These are phyloP conservation scores for Neurospora crassa DNA, from an alignment of 2,329 filamentous ascomycete genomes.

Conservation along the genomic window DNA sequence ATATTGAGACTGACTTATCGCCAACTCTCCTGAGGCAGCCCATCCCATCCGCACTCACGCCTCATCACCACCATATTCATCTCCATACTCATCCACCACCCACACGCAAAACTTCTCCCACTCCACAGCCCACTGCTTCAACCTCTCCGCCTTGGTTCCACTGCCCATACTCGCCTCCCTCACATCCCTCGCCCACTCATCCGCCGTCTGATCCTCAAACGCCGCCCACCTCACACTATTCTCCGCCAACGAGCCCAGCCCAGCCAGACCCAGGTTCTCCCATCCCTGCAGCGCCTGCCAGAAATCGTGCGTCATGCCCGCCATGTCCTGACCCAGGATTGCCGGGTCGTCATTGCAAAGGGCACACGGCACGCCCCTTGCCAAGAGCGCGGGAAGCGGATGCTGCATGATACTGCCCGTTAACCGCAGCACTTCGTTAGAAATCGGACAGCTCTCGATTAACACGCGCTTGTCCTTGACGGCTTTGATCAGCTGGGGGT, in stretches of 20 bases:
- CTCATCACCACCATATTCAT: constrained; percentile 43
- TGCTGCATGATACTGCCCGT: constrained; percentile 69
- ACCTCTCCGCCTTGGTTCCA: constrained; percentile 58
- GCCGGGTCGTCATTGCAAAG: constrained; percentile 89
- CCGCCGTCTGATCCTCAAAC: constrained; percentile 67
- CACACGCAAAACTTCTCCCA: constrained; percentile 91
- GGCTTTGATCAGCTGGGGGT: constrained; percentile 80
- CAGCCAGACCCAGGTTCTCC: constrained; percentile 82
- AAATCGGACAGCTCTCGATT: constrained; percentile 83
- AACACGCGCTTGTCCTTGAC: constrained; percentile 83
- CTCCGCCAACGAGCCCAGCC: constrained; percentile 78
- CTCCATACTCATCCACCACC: constrained; percentile 69
- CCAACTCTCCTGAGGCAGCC: background rate
- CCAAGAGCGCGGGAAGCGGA: constrained; percentile 72
- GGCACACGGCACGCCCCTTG: constrained; percentile 73
- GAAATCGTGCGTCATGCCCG: constrained; percentile 84
- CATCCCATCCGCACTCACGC: background rate
- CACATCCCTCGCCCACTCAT: constrained; percentile 61
- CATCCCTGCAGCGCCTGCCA: constrained; percentile 89
- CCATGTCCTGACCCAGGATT: constrained; percentile 73
- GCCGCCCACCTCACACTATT: constrained; percentile 87
- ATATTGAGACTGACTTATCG: background rate
- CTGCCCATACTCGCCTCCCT: constrained; percentile 63
- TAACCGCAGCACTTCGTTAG: constrained; percentile 77
- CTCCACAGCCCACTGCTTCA: constrained; percentile 69